These are phyloP conservation scores for Chlamydomonas sp. DNA, from an alignment of 139 green algal genomes.

Conservation along the genomic window DNA sequence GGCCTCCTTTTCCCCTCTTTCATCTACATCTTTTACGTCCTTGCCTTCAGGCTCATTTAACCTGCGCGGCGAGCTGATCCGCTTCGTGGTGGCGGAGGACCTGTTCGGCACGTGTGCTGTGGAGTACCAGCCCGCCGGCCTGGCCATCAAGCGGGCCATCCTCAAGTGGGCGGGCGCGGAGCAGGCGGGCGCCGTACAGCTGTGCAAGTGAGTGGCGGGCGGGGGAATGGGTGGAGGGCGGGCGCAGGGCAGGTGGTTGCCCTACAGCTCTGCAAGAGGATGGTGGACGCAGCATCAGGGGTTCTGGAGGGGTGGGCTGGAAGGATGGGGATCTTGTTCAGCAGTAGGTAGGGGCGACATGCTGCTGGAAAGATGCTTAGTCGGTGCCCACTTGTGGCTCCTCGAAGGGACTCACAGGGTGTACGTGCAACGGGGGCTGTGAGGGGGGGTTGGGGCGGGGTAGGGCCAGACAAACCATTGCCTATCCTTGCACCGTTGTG, in stretches of 20 bases:
- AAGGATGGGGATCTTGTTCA: not conserved
- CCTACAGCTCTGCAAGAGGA: too few species aligned
- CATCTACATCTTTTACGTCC: not conserved
- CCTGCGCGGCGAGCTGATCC: slow-evolving; percentile 61
- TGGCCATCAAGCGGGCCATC: slow-evolving; percentile 64
- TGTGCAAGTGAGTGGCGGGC: slow-evolving; percentile 40
- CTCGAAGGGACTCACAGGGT: too few species aligned
- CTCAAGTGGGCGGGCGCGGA: slow-evolving; percentile 65
- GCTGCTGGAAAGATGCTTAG: too few species aligned
- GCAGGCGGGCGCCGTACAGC: slow-evolving; percentile 71
- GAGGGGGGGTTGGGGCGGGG: too few species aligned
- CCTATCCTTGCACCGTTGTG: too few species aligned
- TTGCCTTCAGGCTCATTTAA: slow-evolving; percentile 40
- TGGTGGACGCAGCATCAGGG: not conserved
- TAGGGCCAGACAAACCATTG: too few species aligned
- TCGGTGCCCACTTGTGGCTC: too few species aligned
- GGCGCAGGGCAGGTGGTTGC: not conserved
- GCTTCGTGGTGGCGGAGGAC: slow-evolving; percentile 72
- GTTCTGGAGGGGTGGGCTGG: not conserved
- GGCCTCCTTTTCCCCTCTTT: not conserved
- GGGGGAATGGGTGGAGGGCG: not conserved
- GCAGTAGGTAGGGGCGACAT: too few species aligned
- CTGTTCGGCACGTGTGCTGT: slow-evolving; percentile 60
- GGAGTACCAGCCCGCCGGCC: slow-evolving; percentile 56
- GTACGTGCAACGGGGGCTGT: too few species aligned